Evolutionary conservation across 352 stramenopile species (phyloP), one percentile per base, ranked within the genome.

Genomic region (Globisporangium barbulae): DNA sequence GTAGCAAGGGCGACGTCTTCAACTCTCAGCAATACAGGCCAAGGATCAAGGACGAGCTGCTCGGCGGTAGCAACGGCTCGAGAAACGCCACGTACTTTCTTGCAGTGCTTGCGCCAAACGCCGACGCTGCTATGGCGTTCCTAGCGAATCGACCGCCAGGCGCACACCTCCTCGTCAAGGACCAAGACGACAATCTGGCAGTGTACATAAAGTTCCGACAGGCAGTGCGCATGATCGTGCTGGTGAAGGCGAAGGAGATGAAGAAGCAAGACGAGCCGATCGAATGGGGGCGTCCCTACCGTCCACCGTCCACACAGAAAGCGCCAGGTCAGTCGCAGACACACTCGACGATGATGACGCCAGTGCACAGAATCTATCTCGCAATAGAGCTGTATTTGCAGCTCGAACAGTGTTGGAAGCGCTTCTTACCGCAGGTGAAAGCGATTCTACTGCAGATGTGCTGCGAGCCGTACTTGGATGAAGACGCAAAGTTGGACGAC

Each of bases 151-250:
- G 85, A 52, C 81, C 77, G 1, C 48, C 81, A 30, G 78, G 75
- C 0, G 77, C 79, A 21, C 84, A 77, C 49, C 21, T 89, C 13
- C 48, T 90, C 5, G 76, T 79, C 2, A 75, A 72, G 12, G 70
- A 86, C 30, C 66, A 74, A 41, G 75, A 83, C 53, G 63, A 71
- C 0, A 64, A 71, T 2, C 70, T 90, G 10, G 59, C 61, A 8
- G 68, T 87, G n/a, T 83, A 79, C 37, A 35, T 90, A 22, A 90
- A 90, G 42, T 89, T 90, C 48, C 71, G 69, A 4, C 69, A 72
- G 57, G 71, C 76, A 0, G 69, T 86, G 41, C 73, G 81, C 8
- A 63, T 59, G n/a, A 64, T 76, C 33, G 69, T 73, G 6, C 35
- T 90, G 5, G 49, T 89, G 31, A 85, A 79, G 21, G 62, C 61